phyloP scores from a whole-genome alignment of 345 rosid genomes.

The Dovyalis caffra region DNA sequence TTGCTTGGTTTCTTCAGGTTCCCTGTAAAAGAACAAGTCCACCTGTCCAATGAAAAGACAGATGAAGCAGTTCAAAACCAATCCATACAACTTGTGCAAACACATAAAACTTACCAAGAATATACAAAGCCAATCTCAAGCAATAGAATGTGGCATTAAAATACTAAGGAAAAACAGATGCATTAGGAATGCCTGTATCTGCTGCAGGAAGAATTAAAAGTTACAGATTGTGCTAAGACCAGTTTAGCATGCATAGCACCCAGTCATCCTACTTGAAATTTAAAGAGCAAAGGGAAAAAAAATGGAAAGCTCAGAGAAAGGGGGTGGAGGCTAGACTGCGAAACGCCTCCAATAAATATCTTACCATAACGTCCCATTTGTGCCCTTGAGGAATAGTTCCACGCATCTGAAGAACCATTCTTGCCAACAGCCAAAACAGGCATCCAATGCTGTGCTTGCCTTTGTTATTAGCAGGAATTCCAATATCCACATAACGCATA shows the following conservation, averaged over 20 bases:
- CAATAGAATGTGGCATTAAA: not conserved
- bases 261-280: not conserved
- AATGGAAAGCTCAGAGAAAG: not conserved
- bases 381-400: conserved; percentile 72
- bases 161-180: not conserved
- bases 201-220: not conserved
- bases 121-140: not conserved
- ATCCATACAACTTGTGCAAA: too few relatives aligned
- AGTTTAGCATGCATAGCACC: not conserved
- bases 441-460: conserved; percentile 98
- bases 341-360: not conserved
- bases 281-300: not conserved
- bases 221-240: not conserved
- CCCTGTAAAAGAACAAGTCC: conserved; percentile 28
- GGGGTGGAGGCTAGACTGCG: not conserved
- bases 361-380: conserved; percentile 38
- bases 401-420: conserved; percentile 98
- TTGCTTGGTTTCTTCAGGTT: conserved; percentile 27
- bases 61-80: not conserved
- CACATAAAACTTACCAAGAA: not conserved
- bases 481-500: conserved; percentile 85
- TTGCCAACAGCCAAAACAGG: conserved; percentile 89
- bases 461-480: conserved; percentile 96
- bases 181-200: not conserved
- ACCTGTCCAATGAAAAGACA: conserved; percentile 14